A percentile compares a stretch with the other conserved stretches of the same genome.
phyloP scores from a whole-genome alignment of 2,329 filamentous ascomycete species.

The Venturia oleaginea region DNA sequence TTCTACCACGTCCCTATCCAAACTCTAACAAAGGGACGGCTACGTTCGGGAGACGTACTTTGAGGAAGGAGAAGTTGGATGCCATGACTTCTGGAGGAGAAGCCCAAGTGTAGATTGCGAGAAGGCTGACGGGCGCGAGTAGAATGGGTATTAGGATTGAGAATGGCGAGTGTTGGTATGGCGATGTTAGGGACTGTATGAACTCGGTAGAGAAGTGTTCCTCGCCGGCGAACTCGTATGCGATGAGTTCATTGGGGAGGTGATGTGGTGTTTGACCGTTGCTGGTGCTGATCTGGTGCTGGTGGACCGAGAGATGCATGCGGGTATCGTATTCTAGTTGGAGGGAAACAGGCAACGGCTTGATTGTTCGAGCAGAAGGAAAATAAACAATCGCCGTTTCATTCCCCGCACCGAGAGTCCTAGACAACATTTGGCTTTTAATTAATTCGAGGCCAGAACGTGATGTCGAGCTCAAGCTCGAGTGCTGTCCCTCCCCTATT shows the following conservation, averaged over 20 bases:
- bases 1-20: neutral
- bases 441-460: neutral
- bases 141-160: neutral
- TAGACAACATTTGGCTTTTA: neutral
- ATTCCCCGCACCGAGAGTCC: neutral
- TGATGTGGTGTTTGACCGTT: neutral
- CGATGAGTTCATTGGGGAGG: constrained; percentile 3
- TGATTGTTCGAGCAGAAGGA: neutral
- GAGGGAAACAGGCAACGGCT: neutral
- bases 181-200: neutral
- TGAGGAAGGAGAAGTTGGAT: constrained; percentile 19
- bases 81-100: neutral
- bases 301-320: neutral
- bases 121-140: neutral
- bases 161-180: neutral
- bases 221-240: constrained; percentile 1
- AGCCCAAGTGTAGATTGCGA: neutral
- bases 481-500: neutral
- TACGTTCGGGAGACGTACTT: constrained; percentile 15
- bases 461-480: neutral
- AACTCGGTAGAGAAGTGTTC: constrained; percentile 4
- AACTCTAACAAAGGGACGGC: too few species aligned
- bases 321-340: neutral
- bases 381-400: neutral
- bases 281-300: neutral